Base-by-base conservation (phyloP, 2,329 filamentous ascomycete genomes). In the Zopfia rhizophila region DNA sequence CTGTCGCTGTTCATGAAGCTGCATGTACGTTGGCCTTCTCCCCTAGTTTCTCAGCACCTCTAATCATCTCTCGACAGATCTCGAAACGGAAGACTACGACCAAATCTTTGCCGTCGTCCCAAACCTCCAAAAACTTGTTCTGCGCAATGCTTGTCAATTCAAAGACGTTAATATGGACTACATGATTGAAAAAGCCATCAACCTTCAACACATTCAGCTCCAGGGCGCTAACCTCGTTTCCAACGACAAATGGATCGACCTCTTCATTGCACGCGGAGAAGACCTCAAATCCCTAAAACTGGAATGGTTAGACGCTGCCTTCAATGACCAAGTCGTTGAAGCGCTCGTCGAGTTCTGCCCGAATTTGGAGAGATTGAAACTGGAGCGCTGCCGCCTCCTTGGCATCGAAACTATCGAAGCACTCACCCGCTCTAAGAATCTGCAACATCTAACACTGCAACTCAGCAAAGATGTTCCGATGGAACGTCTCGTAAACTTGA, bases 71-170 rank as follows among this genome's bases (percentile, higher is more conserved):
- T 16, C 7, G 6, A 14, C 19, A 56, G 86, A 86, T 56, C 81
- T 97, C 8, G 82, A 83, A 36, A 82, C 83, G 2, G 83, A 91
- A 55, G 91, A 97, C 62, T 91, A 88, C 55, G 82, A 89, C 35
- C 83, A 86, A 54, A 90, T 96, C 29, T 91, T 97, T 52, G 87
- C 91, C 38, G 80, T 85, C 3, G 86, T 89, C 45, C 85, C 89
- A 0, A 79, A 78, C 5, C 75, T 96, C 41, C 84, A 84, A 59
- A 81, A 81, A 30, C 78, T 97, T 45, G 88, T 91, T 55, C 75
- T 96, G 8, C 85, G 88, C 36, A 93, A 92, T 61, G 90, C 87
- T n/a, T 89, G 94, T 37, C 92, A 96, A 65, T 88, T 97, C 78
- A 96, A 96, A 71, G 89, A 97, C 61, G 79, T 80, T 27, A 88